A percentile compares a stretch with the other conserved stretches of the same genome.
Conservation (phyloP, 441 rosid species). For the Aleurites moluccanus region DNA sequence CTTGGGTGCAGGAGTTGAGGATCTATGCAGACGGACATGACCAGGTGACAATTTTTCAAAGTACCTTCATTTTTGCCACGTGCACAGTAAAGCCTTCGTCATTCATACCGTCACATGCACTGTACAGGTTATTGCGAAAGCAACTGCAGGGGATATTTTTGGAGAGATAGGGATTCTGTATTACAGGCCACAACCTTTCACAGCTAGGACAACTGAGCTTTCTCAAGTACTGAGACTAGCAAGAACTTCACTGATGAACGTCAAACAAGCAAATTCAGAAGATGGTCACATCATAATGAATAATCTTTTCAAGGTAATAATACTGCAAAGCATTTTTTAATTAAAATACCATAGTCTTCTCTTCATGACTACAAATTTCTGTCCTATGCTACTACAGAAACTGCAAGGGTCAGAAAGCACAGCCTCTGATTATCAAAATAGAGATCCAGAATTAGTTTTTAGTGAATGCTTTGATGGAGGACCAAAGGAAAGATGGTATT, state of each 20-base stretch:
- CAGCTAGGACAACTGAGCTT: constrained; percentile 69
- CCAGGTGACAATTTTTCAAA: constrained; percentile 39
- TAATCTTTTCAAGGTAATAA: constrained; percentile 68
- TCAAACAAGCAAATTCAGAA: constrained; percentile 53
- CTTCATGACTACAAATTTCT: constrained; percentile 9
- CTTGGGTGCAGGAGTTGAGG: constrained; percentile 44
- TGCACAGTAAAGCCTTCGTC: constrained; percentile 12
- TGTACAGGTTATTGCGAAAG: constrained; percentile 64
- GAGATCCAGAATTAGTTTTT: constrained; percentile 26
- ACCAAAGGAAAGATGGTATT: constrained; percentile 29
- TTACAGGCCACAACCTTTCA: constrained; percentile 78
- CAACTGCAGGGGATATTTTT: constrained; percentile 60
- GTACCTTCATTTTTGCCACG: constrained; percentile 13
- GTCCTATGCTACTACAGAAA: constrained; percentile 40
- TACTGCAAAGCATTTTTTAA: constrained; percentile 10
- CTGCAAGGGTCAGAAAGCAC: constrained; percentile 36
- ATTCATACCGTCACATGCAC: background rate
- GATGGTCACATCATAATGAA: constrained; percentile 67
- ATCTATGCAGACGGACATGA: constrained; percentile 49
- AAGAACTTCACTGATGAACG: constrained; percentile 63
- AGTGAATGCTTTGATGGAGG: constrained; percentile 32
- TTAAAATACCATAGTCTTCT: constrained; percentile 12
- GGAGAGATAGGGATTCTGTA: constrained; percentile 90
- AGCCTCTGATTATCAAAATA: constrained; percentile 28
- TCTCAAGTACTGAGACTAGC: constrained; percentile 74